phyloP scores from a whole-genome alignment of 2,329 filamentous ascomycete genomes.

The Exophiala calicioides region DNA sequence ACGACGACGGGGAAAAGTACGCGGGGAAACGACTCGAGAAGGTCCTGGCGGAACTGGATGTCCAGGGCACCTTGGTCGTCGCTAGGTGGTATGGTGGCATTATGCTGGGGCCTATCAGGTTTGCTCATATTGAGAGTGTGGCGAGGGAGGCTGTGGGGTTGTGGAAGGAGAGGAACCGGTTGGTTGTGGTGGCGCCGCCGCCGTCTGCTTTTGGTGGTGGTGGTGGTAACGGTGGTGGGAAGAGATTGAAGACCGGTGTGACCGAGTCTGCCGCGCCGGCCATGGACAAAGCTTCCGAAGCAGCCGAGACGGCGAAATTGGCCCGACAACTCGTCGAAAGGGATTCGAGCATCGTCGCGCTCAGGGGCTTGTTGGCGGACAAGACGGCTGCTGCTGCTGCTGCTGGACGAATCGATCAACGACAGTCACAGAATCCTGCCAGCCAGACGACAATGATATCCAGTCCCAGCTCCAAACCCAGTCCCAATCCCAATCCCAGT shows the following conservation, averaged over 20 bases:
- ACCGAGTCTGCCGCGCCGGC: not conserved
- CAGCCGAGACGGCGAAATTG: slow-evolving; percentile 38
- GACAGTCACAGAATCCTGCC: too few species aligned
- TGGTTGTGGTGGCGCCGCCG: not conserved
- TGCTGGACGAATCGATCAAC: too few species aligned
- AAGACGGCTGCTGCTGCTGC: too few species aligned
- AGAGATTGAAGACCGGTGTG: slow-evolving; percentile 34
- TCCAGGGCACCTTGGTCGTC: slow-evolving; percentile 52
- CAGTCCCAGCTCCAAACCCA: not conserved
- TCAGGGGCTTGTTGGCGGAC: slow-evolving; percentile 49
- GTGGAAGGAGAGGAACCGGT: slow-evolving; percentile 35
- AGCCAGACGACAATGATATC: too few species aligned
- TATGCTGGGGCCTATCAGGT: slow-evolving; percentile 55
- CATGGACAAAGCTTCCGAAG: slow-evolving; percentile 33
- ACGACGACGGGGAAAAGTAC: slow-evolving; percentile 58
- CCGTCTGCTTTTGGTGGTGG: not conserved
- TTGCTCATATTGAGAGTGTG: slow-evolving; percentile 53
- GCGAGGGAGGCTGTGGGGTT: slow-evolving; percentile 51
- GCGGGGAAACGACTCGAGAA: slow-evolving; percentile 51
- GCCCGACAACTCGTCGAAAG: slow-evolving; percentile 46
- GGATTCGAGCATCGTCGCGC: slow-evolving; percentile 50
- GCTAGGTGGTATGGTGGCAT: slow-evolving; percentile 58
- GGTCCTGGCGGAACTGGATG: slow-evolving; percentile 47
- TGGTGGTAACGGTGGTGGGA: slow-evolving; percentile 33
- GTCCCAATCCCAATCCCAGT: not conserved